Evolutionary conservation across 306 rosid genomes (phyloP).

Genomic region (Trifolium fragiferum): DNA sequence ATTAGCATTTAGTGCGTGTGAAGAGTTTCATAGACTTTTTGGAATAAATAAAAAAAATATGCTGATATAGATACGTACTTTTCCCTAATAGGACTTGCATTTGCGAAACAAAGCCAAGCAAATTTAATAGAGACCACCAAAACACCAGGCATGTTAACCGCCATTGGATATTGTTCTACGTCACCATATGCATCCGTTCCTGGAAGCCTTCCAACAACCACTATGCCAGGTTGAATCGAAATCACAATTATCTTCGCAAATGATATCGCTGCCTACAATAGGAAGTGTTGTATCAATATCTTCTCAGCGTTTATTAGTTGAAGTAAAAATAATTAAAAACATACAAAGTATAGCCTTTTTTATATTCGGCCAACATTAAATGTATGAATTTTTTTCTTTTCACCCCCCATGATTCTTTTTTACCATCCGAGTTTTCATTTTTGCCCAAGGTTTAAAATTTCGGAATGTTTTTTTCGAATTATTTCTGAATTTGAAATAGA

Average conservation of each 20-base stretch:
- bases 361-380: too few relatives aligned
- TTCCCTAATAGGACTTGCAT: constrained; percentile 63
- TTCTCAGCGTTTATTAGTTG: neutral
- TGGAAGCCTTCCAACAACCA: constrained; percentile 62
- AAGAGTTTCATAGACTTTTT: too few relatives aligned
- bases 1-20: too few relatives aligned
- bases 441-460: too few relatives aligned
- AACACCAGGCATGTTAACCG: constrained; percentile 60
- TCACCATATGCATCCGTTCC: constrained; percentile 62
- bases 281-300: neutral
- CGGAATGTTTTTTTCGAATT: too few relatives aligned
- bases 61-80: constrained; percentile 11
- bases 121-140: constrained; percentile 65
- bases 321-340: too few relatives aligned
- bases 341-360: neutral
- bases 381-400: too few relatives aligned
- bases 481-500: too few relatives aligned
- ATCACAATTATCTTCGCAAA: constrained; percentile 64
- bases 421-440: too few relatives aligned
- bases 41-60: neutral
- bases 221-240: constrained; percentile 66
- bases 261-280: constrained; percentile 62
- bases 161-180: constrained; percentile 74
- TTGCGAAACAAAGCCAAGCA: constrained; percentile 75
- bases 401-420: too few relatives aligned